Evolutionary conservation across 2,329 filamentous ascomycete species (phyloP), one percentile per base, ranked within the genome.

Genomic region (Cladosporium sp.): DNA sequence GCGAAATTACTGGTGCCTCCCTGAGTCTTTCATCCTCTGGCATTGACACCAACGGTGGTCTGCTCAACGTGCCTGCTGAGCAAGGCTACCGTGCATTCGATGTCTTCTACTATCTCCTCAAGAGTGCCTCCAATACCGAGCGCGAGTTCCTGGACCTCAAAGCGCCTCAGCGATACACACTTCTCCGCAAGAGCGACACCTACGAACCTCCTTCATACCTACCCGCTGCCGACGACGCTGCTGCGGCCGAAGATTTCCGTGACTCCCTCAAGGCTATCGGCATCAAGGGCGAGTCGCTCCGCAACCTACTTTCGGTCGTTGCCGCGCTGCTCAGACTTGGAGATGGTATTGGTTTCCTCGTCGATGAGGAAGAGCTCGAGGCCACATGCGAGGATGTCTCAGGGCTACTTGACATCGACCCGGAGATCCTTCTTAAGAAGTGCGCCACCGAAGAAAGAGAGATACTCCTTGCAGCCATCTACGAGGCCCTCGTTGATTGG

Each of bases 91-190:
- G 94, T 63, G 94, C 93, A 3, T 99, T 99, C 67, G 93, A 99
- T 70, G 94, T 96, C 51, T 97, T 99, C 71, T 97, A 99, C 77
- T 97, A 97, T 69, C 84, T 99, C 0, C 82, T 97, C 42, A 95
- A 92, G 0, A 92, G 89, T n/a, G 89, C 90, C 0, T 96, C 94
- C 0, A 90, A 1, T 86, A 88, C 3, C 88, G 94, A 99, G 76
- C 83, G 91, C 58, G 93, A 97, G 71, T 96, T 92, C 61, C 78
- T 99, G 14, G 86, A 88, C 25, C 82, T 99, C 30, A 89, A 91
- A 74, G 80, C 86, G 8, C 84, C 90, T 2, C 88, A 89, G 3
- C 81, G 84, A 43, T 99, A 97, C 72, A 76, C 85, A 5, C 79
- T 99, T 1, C 80, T 99, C 17, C 86, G 89, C 62, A 87, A 86